Conservation (phyloP, 805 yeast species). For the Starmera dryadoides region DNA sequence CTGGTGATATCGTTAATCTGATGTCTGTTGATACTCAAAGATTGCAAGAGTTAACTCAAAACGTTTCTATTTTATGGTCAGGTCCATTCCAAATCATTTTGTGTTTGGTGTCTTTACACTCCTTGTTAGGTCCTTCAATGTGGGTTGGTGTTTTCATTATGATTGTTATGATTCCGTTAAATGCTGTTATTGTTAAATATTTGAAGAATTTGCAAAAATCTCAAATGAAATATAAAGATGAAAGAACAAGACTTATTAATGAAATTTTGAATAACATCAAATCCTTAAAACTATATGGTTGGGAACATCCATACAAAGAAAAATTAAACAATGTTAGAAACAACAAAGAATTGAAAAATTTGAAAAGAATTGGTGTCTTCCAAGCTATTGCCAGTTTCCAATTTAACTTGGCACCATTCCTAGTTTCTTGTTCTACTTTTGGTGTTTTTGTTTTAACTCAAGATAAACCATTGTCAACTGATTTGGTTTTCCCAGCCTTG, state of each 20-base stretch:
- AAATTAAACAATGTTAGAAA: conserved; percentile 80
- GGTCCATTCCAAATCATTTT: conserved; percentile 84
- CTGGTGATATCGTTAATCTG: conserved; percentile 90
- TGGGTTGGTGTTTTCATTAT: conserved; percentile 90
- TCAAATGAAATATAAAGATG: conserved; percentile 89
- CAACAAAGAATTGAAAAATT: conserved; percentile 72
- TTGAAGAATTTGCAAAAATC: conserved; percentile 70
- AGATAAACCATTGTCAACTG: conserved; percentile 69
- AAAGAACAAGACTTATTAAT: conserved; percentile 80
- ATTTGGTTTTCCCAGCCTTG: conserved; percentile 86
- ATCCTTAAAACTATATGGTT: conserved; percentile 87
- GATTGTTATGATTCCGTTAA: conserved; percentile 72
- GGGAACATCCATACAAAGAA: conserved; percentile 84
- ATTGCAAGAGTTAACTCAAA: conserved; percentile 74
- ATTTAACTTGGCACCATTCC: conserved; percentile 81
- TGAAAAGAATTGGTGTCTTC: conserved; percentile 66
- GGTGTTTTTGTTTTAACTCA: conserved; percentile 63
- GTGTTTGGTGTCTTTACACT: conserved; percentile 68
- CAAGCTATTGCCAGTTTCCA: conserved; percentile 66
- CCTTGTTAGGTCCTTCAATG: conserved; percentile 80
- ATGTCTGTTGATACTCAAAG: conserved; percentile 94
- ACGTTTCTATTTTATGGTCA: conserved; percentile 79
- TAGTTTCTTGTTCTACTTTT: conserved; percentile 87
- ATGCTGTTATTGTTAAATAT: conserved; percentile 57
- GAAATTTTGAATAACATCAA: conserved; percentile 89